Conservation (phyloP, 192 early-diverging fungal genomes). For the Gaertneriomyces sp. region DNA sequence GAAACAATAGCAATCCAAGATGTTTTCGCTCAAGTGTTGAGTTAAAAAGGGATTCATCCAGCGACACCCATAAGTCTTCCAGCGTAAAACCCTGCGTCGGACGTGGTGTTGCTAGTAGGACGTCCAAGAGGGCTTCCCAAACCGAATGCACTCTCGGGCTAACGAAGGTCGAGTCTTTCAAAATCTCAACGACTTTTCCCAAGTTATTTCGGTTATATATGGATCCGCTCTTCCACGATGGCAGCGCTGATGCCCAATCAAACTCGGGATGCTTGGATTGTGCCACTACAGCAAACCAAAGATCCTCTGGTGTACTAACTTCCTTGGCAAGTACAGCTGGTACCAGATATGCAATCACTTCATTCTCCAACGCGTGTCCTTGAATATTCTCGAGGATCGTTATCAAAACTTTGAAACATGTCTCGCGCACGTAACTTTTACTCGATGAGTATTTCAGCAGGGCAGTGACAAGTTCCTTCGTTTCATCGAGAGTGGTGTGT, state of each 20-base stretch:
- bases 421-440: constrained; percentile 80
- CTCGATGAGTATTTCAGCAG: constrained; percentile 64
- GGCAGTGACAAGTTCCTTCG: constrained; percentile 63
- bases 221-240: constrained; percentile 28
- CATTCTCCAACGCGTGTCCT: constrained; percentile 1
- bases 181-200: constrained; percentile 27
- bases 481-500: constrained; percentile 65
- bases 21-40: constrained; percentile 79
- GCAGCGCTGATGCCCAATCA: constrained; percentile 24
- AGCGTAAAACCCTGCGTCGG: constrained; percentile 15
- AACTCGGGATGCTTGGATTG: constrained; percentile 24
- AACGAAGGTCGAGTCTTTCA: constrained; percentile 27
- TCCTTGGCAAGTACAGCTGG: constrained; percentile 28
- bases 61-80: constrained; percentile 73
- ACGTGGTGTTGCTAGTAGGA: constrained; percentile 7
- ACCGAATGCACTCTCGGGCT: constrained; percentile 72
- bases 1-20: constrained; percentile 85
- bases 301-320: constrained; percentile 38
- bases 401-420: constrained; percentile 68
- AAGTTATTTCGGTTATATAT: constrained; percentile 33
- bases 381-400: constrained; percentile 35
- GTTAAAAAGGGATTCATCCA: constrained; percentile 77
- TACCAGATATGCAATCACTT: constrained; percentile 10
- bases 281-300: constrained; percentile 48
- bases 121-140: constrained; percentile 50